phyloP scores from a whole-genome alignment of 257 asterid species.

The Penstemon davidsonii region DNA sequence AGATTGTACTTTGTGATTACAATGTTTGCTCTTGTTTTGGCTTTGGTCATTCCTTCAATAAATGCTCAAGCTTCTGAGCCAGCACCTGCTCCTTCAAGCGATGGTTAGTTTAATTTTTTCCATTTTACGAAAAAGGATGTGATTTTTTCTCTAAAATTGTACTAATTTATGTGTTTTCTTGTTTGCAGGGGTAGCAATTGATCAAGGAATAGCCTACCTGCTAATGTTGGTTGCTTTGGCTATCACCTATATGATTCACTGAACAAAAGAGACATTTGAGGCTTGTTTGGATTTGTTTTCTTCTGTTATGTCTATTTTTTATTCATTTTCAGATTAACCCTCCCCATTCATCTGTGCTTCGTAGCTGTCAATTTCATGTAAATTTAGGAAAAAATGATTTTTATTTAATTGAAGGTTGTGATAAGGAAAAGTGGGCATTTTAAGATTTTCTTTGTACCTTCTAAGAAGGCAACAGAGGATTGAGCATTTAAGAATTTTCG shows the following conservation, averaged over 20 bases:
- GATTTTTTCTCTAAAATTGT: not conserved
- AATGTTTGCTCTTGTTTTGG: slow-evolving; percentile 44
- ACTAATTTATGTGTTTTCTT: not conserved
- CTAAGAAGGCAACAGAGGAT: no score
- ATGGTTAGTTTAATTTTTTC: slow-evolving; percentile 36
- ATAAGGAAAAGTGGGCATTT: no score
- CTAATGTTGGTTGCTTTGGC: slow-evolving; percentile 77
- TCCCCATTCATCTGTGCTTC: not conserved
- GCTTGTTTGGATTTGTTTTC: slow-evolving; percentile 4
- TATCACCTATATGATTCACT: slow-evolving; percentile 61
- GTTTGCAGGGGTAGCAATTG: slow-evolving; percentile 63
- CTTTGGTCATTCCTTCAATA: slow-evolving; percentile 44
- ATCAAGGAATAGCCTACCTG: slow-evolving; percentile 74
- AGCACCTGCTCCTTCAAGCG: slow-evolving; percentile 69
- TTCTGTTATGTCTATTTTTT: not conserved
- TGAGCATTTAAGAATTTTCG: no score
- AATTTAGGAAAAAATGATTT: no score
- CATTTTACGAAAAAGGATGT: not conserved
- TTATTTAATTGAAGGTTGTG: no score
- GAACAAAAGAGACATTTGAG: slow-evolving; percentile 10
- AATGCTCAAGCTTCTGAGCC: slow-evolving; percentile 52
- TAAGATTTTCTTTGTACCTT: no score
- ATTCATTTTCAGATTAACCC: not conserved
- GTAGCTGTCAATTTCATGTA: no score
- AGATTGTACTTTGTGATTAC: slow-evolving; percentile 40